These are phyloP conservation scores for Epicoccum nigrum DNA, from an alignment of 2,329 filamentous ascomycete genomes.

Conservation along the genomic window DNA sequence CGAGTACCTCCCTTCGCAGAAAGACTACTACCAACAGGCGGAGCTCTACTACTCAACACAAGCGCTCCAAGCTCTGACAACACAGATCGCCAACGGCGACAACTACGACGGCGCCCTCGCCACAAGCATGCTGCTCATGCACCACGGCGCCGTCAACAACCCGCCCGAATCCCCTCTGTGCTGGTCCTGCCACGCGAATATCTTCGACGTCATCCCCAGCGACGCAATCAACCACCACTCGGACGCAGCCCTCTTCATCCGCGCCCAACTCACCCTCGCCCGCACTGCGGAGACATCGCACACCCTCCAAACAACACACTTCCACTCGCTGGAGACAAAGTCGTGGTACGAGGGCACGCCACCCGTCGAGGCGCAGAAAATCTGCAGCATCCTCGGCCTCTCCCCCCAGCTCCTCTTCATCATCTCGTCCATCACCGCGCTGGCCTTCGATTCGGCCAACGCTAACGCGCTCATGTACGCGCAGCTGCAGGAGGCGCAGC, in stretches of 20 bases:
- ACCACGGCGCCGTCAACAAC: conserved; percentile 37
- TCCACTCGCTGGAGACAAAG: conserved; percentile 35
- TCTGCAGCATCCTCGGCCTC: conserved; percentile 34
- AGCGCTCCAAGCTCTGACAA: conserved; percentile 35
- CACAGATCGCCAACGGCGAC: conserved; percentile 36
- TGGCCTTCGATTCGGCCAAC: conserved; percentile 22
- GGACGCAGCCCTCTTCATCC: conserved; percentile 38
- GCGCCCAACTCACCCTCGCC: conserved; percentile 36
- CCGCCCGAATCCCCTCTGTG: conserved; percentile 34
- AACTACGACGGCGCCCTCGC: conserved; percentile 39
- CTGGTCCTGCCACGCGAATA: conserved; percentile 43
- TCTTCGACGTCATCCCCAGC: conserved; percentile 38
- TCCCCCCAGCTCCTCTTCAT: conserved; percentile 39
- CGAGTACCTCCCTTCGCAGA: conserved; percentile 37
- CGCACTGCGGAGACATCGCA: conserved; percentile 35
- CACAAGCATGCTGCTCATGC: conserved; percentile 45
- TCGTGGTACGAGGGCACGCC: conserved; percentile 33
- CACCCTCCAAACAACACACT: conserved; percentile 25
- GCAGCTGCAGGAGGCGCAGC: conserved; percentile 33
- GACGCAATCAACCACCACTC: conserved; percentile 31
- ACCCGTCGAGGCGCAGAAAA: conserved; percentile 29
- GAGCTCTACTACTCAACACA: conserved; percentile 44
- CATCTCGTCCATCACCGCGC: conserved; percentile 37
- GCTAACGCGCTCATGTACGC: conserved; percentile 31
- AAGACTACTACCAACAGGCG: conserved; percentile 37